Evolutionary conservation across 1,284 basidiomycete genomes (phyloP).

Genomic region (Cryptococcus depauperatus): DNA sequence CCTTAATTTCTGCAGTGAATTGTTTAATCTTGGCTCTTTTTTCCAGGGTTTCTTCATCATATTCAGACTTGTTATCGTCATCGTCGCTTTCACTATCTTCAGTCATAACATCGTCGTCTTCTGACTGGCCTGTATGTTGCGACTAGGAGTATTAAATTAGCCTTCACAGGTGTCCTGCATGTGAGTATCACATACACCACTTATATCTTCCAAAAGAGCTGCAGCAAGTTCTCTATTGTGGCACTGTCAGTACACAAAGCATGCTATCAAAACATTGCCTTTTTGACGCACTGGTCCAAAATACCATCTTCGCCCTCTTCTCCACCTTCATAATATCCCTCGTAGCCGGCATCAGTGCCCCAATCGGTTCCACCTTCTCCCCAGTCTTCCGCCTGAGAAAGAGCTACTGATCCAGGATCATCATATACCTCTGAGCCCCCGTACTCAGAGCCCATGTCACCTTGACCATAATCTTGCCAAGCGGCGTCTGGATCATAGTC

Average conservation of each 20-base stretch:
- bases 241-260: background rate
- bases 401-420: slow-evolving; percentile 33
- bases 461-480: slow-evolving; percentile 43
- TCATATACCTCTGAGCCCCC: slow-evolving; percentile 56
- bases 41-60: slow-evolving; percentile 54
- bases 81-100: slow-evolving; percentile 63
- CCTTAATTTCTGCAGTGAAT: slow-evolving; percentile 79
- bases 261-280: no score
- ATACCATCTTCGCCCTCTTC: slow-evolving; percentile 26
- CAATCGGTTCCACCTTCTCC: slow-evolving; percentile 41
- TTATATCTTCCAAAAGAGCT: slow-evolving; percentile 31
- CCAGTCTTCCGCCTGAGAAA: slow-evolving; percentile 23
- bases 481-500: slow-evolving; percentile 29
- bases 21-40: slow-evolving; percentile 58
- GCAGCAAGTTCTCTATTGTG: slow-evolving; percentile 30
- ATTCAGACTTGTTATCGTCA: slow-evolving; percentile 54
- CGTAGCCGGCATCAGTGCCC: slow-evolving; percentile 46
- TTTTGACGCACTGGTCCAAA: slow-evolving; percentile 16
- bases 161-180: background rate
- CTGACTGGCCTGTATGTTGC: slow-evolving; percentile 34
- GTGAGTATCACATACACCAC: slow-evolving; percentile 10
- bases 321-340: slow-evolving; percentile 33
- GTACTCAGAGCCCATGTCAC: slow-evolving; percentile 55
- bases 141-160: slow-evolving; percentile 8
- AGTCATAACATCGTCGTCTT: slow-evolving; percentile 52